Percentiles rank a stretch among this genome's conserved stretches.
Conservation (phyloP, 805 yeast genomes). For the Isabelozyma gotoi region DNA sequence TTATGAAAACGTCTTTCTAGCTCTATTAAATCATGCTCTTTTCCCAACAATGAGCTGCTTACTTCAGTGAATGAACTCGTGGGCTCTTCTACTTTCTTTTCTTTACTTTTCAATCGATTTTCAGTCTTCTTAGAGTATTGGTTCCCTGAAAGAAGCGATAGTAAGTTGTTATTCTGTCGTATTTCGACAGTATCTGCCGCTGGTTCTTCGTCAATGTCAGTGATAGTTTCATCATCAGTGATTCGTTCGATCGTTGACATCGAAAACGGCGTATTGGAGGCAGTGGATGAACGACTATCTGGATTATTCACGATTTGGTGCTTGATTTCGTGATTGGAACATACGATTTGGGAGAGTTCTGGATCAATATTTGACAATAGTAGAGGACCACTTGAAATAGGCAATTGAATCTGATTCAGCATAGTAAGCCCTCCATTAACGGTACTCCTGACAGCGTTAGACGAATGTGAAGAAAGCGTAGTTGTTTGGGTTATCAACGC, state of each 20-base stretch:
- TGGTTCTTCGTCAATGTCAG: not conserved
- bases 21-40: slow-evolving; percentile 18
- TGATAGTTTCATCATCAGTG: not conserved
- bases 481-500: not conserved
- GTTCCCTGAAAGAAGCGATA: slow-evolving; percentile 15
- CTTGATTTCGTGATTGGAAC: not conserved
- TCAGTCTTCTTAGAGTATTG: slow-evolving; percentile 4
- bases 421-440: too few relatives aligned
- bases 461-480: not conserved
- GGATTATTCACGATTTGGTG: too few relatives aligned
- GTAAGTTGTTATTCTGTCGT: slow-evolving; percentile 6
- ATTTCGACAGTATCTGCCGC: not conserved
- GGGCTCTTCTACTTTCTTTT: not conserved
- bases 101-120: slow-evolving; percentile 3
- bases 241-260: not conserved
- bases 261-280: not conserved
- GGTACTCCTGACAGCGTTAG: too few relatives aligned
- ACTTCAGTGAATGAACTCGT: slow-evolving; percentile 4
- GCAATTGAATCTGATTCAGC: not conserved
- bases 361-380: not conserved
- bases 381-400: not conserved
- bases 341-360: not conserved
- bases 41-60: slow-evolving; percentile 3
- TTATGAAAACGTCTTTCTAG: slow-evolving; percentile 20
- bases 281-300: not conserved